Evolutionary conservation across 805 yeast species (phyloP), one percentile per base, ranked within the genome.

Genomic region (Lipomyces starkeyi): DNA sequence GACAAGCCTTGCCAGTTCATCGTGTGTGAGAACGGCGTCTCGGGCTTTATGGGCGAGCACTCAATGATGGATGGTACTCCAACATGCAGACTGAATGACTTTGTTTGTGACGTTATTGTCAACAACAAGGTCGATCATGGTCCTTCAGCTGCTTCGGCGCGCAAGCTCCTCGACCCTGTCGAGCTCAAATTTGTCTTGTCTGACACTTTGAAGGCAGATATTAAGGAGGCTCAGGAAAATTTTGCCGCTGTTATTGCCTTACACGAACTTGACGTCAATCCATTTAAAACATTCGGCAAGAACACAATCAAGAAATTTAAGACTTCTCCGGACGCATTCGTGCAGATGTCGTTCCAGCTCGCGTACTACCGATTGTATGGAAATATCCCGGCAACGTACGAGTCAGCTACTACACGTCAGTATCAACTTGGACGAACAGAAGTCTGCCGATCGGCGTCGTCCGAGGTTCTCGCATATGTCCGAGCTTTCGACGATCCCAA

Each of bases 11-110:
- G 91, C 68, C 95, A 94, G 82, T 88, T 91, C 78, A 85, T 93
- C 73, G 87, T 94, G 64, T 82, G 90, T 68, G 88, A 86, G 70
- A 93, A 92, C 79, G 97, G 95, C 68, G 84, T 87, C 71, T 91
- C 97, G 7, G 98, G 98, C 0, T 94, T 93, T 82, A 80, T 93
- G 76, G 98, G 97, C 70, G 99, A 94, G 82, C 99, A 94, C 82
- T 92, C 98, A 27, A 90, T 87, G 83, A 94, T 94, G 98, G 99
- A 94, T 79, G 99, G 98, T 70, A 91, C 97, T 9, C 97, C 98
- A 76, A 94, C 97, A 37, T 87, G 91, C 75, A 88, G 92, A 72
- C 81, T 94, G 81, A 94, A 94, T 79, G 92, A 92, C 80, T 88
- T 83, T 76, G 83, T 94, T 53, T 83, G 87, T 71, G 83, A 83